These are phyloP conservation scores for Elsinoe arachidis DNA, from an alignment of 2,329 filamentous ascomycete species.

Conservation along the genomic window DNA sequence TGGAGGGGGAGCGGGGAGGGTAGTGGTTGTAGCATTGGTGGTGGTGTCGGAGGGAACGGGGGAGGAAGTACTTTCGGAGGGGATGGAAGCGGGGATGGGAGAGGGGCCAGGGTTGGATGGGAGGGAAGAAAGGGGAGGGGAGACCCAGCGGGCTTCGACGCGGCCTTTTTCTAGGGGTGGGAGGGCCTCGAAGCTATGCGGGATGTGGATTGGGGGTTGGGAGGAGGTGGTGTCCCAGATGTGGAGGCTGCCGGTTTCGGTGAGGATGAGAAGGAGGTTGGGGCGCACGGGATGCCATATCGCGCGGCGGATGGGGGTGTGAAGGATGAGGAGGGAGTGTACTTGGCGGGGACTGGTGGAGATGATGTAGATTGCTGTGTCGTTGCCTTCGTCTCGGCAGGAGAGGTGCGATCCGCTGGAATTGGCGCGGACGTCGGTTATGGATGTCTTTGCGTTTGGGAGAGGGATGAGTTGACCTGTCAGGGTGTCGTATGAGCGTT, in stretches of 20 bases:
- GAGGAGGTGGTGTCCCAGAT: neutral
- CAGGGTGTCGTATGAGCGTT: constrained; percentile 22
- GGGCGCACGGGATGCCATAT: constrained; percentile 35
- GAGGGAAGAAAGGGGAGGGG: neutral
- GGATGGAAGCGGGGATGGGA: neutral
- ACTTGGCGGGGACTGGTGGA: constrained; percentile 14
- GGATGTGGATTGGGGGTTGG: neutral
- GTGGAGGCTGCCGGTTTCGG: neutral
- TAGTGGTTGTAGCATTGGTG: neutral
- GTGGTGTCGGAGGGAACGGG: neutral
- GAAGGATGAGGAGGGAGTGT: constrained; percentile 36
- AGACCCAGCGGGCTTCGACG: constrained; percentile 14
- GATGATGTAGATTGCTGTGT: constrained; percentile 18
- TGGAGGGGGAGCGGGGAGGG: neutral
- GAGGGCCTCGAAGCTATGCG: constrained; percentile 1
- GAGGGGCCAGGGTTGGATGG: too few species aligned
- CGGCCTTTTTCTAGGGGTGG: neutral
- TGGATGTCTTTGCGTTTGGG: constrained; percentile 27
- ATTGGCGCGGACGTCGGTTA: constrained; percentile 24
- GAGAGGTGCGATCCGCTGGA: constrained; percentile 23
- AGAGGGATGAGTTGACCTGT: constrained; percentile 23
- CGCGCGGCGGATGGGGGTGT: constrained; percentile 35
- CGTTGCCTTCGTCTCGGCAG: constrained; percentile 5
- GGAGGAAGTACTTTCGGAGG: too few species aligned
- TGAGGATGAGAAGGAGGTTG: constrained; percentile 35